Conservation (phyloP, 2,329 filamentous ascomycete species). For the Trichoderma harzianum region DNA sequence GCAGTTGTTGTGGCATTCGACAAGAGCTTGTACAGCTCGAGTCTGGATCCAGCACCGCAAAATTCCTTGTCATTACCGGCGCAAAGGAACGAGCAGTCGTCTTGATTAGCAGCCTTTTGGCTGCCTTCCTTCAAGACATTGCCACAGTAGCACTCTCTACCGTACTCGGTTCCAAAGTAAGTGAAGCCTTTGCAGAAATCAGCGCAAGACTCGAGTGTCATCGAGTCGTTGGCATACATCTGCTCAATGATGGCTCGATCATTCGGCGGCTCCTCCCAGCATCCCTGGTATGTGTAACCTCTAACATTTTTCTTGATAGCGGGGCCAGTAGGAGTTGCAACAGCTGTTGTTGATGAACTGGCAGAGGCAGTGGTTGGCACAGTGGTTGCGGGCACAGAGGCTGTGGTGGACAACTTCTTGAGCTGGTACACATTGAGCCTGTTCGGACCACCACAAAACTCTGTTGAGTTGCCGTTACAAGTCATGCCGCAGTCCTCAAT, state of each 20-base stretch:
- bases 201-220: conserved; percentile 36
- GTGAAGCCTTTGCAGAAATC: conserved; percentile 29
- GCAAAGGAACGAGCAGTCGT: conserved; percentile 35
- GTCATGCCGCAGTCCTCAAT: conserved; percentile 34
- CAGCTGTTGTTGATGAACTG: conserved; percentile 17
- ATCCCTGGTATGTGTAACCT: conserved; percentile 35
- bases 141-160: conserved; percentile 40
- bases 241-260: conserved; percentile 31
- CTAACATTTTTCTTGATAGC: neutral
- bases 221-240: conserved; percentile 30
- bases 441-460: conserved; percentile 35
- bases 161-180: conserved; percentile 37
- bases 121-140: conserved; percentile 30
- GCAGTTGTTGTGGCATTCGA: neutral
- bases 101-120: conserved; percentile 28
- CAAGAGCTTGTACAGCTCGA: conserved; percentile 27
- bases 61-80: conserved; percentile 32
- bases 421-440: conserved; percentile 36
- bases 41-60: conserved; percentile 33
- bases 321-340: conserved; percentile 25
- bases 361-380: conserved; percentile 2
- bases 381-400: conserved; percentile 24
- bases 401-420: conserved; percentile 16
- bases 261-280: conserved; percentile 35
- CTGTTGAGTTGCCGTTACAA: conserved; percentile 37